Evolutionary conservation across 305 asterid species (phyloP), one percentile per base, ranked within the genome.

Genomic region (Ilex paraguariensis): DNA sequence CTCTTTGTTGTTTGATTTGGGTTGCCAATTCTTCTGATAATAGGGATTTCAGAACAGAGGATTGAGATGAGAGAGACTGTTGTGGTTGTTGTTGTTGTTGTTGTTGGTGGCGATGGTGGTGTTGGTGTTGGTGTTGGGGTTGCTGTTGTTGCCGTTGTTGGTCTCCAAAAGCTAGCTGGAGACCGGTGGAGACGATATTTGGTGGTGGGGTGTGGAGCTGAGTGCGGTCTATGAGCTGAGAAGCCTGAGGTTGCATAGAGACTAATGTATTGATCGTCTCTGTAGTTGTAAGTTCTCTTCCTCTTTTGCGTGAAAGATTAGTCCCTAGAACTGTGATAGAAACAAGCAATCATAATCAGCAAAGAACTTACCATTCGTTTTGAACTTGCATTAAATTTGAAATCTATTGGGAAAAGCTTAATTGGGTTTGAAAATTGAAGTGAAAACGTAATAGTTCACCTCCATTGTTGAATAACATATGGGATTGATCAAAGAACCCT

Each of bases 161-260:
- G 12, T 51, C 59, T 31, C 57, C 68, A 13, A 51, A 71, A 59
- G 76, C 66, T 39, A 71, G 61, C 10, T 53, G 60, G 7, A 71
- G 76, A n/a, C 72, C 68, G 10, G 72, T 66, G 12, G 63, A 61
- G 50, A 71, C 60, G 10, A 33, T 53, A 57, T 49, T 68, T 9
- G 28, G 66, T 36, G 30, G 60, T 17, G 28, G 59, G 48, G 57
- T 45, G 11, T 62, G 63, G 53, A 49, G 54, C 31, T 61, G 67
- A 56, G 59, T n/a, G 3, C 56, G 33, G 57, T 68, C 48, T 8
- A 56, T 32, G 31, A 61, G 3, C n/a, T 46, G 52, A 46, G 52
- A 46, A 10, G 52, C 15, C 4, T 67, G 73, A 3, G 49, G 56
- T 49, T 56, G 60, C 57, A 61, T 30, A 13, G 72, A 16, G 10